Evolutionary conservation across 495 filamentous ascomycete species (phyloP).

Genomic region (Aspergillus biplanus): DNA sequence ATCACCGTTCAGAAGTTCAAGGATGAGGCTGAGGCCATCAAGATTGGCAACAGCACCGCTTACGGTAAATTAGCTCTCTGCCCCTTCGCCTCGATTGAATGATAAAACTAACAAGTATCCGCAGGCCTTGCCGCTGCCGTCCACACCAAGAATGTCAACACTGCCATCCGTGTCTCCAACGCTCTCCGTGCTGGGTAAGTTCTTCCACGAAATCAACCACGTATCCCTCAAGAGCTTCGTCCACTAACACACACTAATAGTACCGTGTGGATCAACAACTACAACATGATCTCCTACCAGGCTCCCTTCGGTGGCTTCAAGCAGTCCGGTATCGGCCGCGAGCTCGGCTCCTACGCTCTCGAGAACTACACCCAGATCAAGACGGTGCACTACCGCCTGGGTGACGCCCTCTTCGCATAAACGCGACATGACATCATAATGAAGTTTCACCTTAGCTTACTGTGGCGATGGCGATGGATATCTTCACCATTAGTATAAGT

Average conservation of each 20-base stretch:
- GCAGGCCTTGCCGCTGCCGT: slow-evolving; percentile 83
- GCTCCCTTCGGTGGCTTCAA: slow-evolving; percentile 92
- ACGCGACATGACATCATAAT: slow-evolving; percentile 15
- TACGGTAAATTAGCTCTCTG: slow-evolving; percentile 53
- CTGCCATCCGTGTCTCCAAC: slow-evolving; percentile 86
- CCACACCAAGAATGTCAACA: slow-evolving; percentile 93
- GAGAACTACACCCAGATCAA: slow-evolving; percentile 90
- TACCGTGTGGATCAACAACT: slow-evolving; percentile 95
- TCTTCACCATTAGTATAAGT: neutral
- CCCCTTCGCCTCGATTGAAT: neutral
- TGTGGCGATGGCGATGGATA: neutral
- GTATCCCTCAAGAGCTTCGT: neutral
- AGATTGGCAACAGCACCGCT: slow-evolving; percentile 76
- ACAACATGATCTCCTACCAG: slow-evolving; percentile 84
- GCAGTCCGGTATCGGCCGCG: slow-evolving; percentile 90
- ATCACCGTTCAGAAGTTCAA: slow-evolving; percentile 94
- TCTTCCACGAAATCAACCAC: neutral
- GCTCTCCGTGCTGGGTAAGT: slow-evolving; percentile 70
- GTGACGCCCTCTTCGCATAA: slow-evolving; percentile 64
- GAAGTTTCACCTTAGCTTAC: slow-evolving; percentile 13
- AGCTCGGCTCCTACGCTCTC: slow-evolving; percentile 90
- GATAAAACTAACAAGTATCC: slow-evolving; percentile 12
- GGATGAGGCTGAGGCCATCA: slow-evolving; percentile 82
- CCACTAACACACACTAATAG: slow-evolving; percentile 28
- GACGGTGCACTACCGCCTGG: slow-evolving; percentile 66